Evolutionary conservation across 768 basidiomycete species (phyloP), one percentile per base, ranked within the genome.

Genomic region (Podaxis sp.): DNA sequence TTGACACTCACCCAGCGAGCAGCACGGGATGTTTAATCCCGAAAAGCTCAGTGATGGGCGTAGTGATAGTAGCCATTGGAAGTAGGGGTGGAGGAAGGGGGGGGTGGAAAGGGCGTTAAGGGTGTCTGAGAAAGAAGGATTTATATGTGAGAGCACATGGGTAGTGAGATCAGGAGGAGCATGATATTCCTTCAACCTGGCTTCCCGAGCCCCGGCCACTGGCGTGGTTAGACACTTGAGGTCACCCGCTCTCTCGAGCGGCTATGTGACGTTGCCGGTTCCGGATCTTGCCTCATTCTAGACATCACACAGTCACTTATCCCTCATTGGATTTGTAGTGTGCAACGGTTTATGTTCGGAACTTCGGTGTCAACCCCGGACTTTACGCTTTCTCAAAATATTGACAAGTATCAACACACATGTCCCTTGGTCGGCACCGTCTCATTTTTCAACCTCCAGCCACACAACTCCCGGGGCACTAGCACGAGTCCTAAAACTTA

Each of bases 31-130:
- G 94, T 77, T 89, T 86, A 74, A 96, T 92, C 57, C 87, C 87
- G 74, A 96, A 95, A 60, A 95, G 80, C 76, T 95, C 83, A 37
- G 94, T 96, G 66, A 96, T 82, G n/a, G 92, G 91, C 4, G 94
- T 96, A 22, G 83, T 77, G 64, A 96, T 88, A 58, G 81, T 77
- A 66, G 87, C 79, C 87, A 89, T 88, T 44, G 63, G 68, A 57
- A 49, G 56, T 58, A 53, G 33, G 56, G 54, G 33, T 40, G 36
- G 55, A 38, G 60, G 56, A 57, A 44, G 60, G 64, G 41, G 51
- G 66, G 40, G 53, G 44, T 20, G 60, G 36, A 46, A 15, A 24
- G n/a, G 33, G 44, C 15, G n/a, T 49, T 36, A 30, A 15, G 11
- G 20, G 15, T 7, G 20, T 20, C 36, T 38, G 63, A 61, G 63